Evolutionary conservation across 768 basidiomycete genomes (phyloP), one percentile per base, ranked within the genome.

Genomic region (Tulasnella sp.): DNA sequence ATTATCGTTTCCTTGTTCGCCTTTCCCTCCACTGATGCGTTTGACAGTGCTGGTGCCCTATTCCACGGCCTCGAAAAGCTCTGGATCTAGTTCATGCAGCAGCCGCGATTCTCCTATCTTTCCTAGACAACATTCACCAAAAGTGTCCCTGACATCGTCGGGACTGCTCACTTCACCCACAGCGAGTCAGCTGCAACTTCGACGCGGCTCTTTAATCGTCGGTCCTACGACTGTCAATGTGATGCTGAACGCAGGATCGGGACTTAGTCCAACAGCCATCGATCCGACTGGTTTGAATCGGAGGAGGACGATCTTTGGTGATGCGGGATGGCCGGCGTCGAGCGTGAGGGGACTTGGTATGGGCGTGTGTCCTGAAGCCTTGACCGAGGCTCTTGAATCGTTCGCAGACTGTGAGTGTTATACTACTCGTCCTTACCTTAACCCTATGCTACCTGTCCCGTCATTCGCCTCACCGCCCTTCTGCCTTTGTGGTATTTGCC

Each of bases 291-390:
- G 53, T 10, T 34, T 58, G n/a, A 46, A 25, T 2, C 8, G 56
- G 29, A 41, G 56, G 15, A 3, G 56, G 29, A 58, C 56, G 30
- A 21, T 58, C 25, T 48, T 58, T 21, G 56, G 56, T 29, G 56
- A 58, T 27, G 27, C 30, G 19, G 30, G 1, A 25, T 29, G 38
- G 30, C 29, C 17, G 19, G 27, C 43, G 27, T 17, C 15, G 45
- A 58, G 44, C 30, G 45, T 25, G 2, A 25, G 53, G 34, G 53
- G 53, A 42, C n/a, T 54, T 5, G 11, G 53, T 41, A 41, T 25
- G 12, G 53, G 34, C 27, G 43, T 49, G 15, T 58, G 56, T 49
- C 56, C 56, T n/a, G 56, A 58, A n/a, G 56, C 24, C 25, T 49
- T 58, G 42, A 44, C 46, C 27, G 56, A 58, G 25, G 56, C 56